Evolutionary conservation across 345 rosid species (phyloP), one percentile per base, ranked within the genome.

Genomic region (Angophora floribunda): DNA sequence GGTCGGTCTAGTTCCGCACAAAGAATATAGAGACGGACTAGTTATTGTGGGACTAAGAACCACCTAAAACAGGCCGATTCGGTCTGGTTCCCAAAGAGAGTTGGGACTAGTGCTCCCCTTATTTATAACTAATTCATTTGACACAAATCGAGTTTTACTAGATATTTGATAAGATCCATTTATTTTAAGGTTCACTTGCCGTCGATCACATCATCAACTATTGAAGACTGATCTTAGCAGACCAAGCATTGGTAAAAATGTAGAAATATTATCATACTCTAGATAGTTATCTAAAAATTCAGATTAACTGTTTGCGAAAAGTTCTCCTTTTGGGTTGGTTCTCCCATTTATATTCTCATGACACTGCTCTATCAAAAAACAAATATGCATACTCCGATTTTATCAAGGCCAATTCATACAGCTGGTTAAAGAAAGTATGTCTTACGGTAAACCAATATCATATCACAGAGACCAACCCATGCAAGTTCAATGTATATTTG

Each of bases 21-120:
- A 70, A 13, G 7, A 75, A 36, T 36, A 5, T 26, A 12, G 24
- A 15, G 36, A 19, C 1, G 0, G 13, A 75, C 7, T 10, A 4
- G 26, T 9, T 75, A 36, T 41, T 41, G 82, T 75, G 7, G 3
- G 41, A 75, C 0, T 6, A 0, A 13, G 15, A 5, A 75, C 26
- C 49, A 41, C 7, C 7, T 3, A 75, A 6, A 75, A 75, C 7
- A 6, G 0, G 26, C 0, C 2, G 0, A 1, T 75, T 36, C 8
- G 1, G 4, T 75, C 2, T 4, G 0, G 0, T 75, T 75, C 14
- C 22, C 13, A 1, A 1, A 1, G 0, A 41, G 1, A 75, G 44
- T 21, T 2, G 1, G 0, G 84, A 75, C 1, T 0, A 41, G 4
- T 10, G 26, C 49, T 75, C 4, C 8, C 47, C 13, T 7, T 32